Conservation (phyloP, 2,329 filamentous ascomycete genomes). For the Calonectria honghensis region DNA sequence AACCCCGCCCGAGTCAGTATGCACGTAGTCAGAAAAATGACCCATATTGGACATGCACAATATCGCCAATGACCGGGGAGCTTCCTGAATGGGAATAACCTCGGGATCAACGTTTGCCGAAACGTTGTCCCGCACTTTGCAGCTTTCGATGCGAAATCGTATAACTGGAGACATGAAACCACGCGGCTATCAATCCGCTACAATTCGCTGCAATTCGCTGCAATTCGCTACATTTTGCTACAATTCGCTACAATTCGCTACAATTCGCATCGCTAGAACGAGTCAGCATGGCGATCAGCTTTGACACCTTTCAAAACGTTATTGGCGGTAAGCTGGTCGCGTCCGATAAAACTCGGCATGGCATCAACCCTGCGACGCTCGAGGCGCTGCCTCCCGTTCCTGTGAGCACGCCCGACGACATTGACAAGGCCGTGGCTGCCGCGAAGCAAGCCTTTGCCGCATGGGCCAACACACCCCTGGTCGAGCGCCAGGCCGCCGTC, state of each 20-base stretch:
- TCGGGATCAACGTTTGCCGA: constrained; percentile 11
- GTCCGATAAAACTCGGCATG: constrained; percentile 66
- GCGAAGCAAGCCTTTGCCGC: constrained; percentile 67
- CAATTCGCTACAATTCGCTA: too few relatives aligned
- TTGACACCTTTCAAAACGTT: constrained; percentile 67
- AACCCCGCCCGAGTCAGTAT: constrained; percentile 11
- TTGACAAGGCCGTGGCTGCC: constrained; percentile 69
- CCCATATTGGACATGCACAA: background rate
- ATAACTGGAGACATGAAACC: background rate
- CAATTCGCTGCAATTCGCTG: too few relatives aligned
- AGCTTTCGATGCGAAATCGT: background rate
- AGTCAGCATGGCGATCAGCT: constrained; percentile 17
- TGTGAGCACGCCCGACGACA: constrained; percentile 67
- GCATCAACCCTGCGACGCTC: constrained; percentile 71
- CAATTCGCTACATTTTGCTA: too few relatives aligned
- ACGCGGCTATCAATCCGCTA: too few relatives aligned
- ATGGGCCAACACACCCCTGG: constrained; percentile 64
- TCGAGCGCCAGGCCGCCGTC: constrained; percentile 55
- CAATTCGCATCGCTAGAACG: too few relatives aligned
- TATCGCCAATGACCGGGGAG: background rate
- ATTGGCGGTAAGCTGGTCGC: constrained; percentile 64
- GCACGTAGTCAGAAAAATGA: constrained; percentile 3
- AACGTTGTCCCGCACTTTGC: background rate
- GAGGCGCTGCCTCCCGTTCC: constrained; percentile 71
- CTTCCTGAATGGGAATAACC: background rate